Conservation (phyloP, 331 rosid genomes). For the Rosa hybrid region DNA sequence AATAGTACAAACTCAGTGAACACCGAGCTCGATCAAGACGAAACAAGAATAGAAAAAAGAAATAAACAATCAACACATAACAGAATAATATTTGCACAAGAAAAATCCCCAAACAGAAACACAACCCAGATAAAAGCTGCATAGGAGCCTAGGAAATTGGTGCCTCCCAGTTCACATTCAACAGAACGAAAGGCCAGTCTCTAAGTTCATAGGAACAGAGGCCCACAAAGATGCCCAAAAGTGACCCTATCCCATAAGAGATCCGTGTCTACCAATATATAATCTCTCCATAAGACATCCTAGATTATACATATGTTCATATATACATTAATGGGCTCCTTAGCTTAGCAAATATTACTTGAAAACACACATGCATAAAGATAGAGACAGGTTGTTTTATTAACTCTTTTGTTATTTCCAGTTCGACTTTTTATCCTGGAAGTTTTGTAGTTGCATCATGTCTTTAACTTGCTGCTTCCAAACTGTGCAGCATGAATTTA, state of each 20-base stretch:
- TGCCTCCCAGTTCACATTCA: constrained; percentile 5
- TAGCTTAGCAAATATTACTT: not conserved
- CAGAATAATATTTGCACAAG: not conserved
- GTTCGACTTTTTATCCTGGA: not conserved
- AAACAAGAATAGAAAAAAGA: not conserved
- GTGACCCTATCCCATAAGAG: not conserved
- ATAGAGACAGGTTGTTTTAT: not conserved
- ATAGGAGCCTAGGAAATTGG: not conserved
- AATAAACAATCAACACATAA: not conserved
- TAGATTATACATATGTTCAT: not conserved
- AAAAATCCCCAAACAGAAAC: not conserved
- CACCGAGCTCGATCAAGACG: not conserved
- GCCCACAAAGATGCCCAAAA: not conserved
- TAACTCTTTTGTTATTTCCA: not conserved
- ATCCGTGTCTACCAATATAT: not conserved
- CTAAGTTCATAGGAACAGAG: not conserved
- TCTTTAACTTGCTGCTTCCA: not conserved
- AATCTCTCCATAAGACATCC: not conserved
- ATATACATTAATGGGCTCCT: not conserved
- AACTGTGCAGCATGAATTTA: not conserved
- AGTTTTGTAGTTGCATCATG: not conserved
- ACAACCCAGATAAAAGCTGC: not conserved
- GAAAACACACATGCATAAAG: not conserved
- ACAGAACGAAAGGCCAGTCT: not conserved
- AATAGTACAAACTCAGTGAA: not conserved